These are phyloP conservation scores for Cercospora sp. DNA, from an alignment of 2,329 filamentous ascomycete species.

Conservation along the genomic window DNA sequence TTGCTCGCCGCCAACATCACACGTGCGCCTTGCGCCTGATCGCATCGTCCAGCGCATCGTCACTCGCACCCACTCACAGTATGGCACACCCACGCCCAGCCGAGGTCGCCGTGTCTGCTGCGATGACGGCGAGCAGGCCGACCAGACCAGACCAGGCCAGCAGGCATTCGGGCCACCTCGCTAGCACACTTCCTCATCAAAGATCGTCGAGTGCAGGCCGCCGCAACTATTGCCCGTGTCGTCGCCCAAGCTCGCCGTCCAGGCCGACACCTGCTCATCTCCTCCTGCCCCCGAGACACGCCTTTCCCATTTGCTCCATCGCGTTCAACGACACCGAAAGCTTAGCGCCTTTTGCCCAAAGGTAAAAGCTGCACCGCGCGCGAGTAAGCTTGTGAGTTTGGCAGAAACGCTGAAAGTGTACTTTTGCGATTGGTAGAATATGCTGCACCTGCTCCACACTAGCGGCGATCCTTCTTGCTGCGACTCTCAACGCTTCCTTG, in stretches of 20 bases:
- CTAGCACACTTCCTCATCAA: constrained; percentile 1
- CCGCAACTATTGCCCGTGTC: background rate
- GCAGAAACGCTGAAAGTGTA: constrained; percentile 6
- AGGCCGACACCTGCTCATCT: constrained; percentile 1
- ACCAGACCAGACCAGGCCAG: background rate
- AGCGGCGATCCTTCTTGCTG: constrained; percentile 1
- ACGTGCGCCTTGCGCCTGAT: constrained; percentile 8
- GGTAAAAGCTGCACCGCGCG: constrained; percentile 9
- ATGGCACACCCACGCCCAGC: background rate
- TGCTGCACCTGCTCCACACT: constrained; percentile 14
- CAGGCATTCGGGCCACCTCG: background rate
- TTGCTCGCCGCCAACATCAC: constrained; percentile 20
- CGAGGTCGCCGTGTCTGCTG: background rate
- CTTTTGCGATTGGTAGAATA: constrained; percentile 12
- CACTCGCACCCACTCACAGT: background rate
- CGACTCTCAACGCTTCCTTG: constrained; percentile 18
- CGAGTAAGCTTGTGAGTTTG: constrained; percentile 19
- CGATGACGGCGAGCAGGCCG: background rate
- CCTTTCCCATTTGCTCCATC: constrained; percentile 18
- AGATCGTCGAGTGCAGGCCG: background rate
- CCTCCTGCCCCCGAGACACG: constrained; percentile 18
- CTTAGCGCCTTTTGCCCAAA: constrained; percentile 18
- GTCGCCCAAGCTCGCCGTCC: background rate
- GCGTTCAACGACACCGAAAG: constrained; percentile 16
- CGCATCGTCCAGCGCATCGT: background rate